Base-by-base conservation (phyloP, 305 asterid genomes). In the Caryopteris hybrid region DNA sequence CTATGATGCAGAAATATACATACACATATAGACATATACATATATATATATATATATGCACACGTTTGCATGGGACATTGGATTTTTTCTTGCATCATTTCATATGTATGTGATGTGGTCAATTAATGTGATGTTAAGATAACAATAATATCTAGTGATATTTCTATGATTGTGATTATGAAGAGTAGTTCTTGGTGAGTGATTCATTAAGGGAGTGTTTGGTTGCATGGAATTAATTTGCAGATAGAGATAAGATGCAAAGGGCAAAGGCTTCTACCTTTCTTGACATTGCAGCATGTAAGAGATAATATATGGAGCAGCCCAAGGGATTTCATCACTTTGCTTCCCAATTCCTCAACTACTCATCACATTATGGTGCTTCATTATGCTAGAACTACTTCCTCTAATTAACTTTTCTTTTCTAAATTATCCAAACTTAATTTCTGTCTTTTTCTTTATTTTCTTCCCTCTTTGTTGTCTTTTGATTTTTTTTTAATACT, bases 161-260 rank as follows among this genome's bases (percentile, higher is more conserved):
- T 22, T 22, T 7, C 5, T 21, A 12, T 22, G 27, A 1, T 22
- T 52, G 17, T 11, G 11, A 43, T 18, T 14, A 13, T 43, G 7
- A n/a, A 12, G 6, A 43, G 13, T 43, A 43, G 13, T 1, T 42
- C 3, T 9, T 42, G 7, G 20, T 0, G 7, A 2, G 8, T 43
- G 16, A 48, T 12, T n/a, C 33, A 47, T 45, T 17, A 13, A 38
- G 14, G 21, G 43, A 22, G 47, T 71, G 59, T 42, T 53, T 62
- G 57, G 36, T 47, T 65, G 54, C n/a, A n/a, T n/a, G n/a, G n/a
- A n/a, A 25, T 25, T 60, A 14, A 25, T 45, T 53, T 74, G 65
- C 97, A 93, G 99, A 86, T 93, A 74, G 97, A 93, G 84, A 81
- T 93, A 81, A 83, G 75, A 73, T 93, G 99, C 80, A 93, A 82